A percentile compares a stretch with the other conserved stretches of the same genome.
These are phyloP conservation scores for Calocybe indica DNA, from an alignment of 768 basidiomycete genomes.

Conservation along the genomic window DNA sequence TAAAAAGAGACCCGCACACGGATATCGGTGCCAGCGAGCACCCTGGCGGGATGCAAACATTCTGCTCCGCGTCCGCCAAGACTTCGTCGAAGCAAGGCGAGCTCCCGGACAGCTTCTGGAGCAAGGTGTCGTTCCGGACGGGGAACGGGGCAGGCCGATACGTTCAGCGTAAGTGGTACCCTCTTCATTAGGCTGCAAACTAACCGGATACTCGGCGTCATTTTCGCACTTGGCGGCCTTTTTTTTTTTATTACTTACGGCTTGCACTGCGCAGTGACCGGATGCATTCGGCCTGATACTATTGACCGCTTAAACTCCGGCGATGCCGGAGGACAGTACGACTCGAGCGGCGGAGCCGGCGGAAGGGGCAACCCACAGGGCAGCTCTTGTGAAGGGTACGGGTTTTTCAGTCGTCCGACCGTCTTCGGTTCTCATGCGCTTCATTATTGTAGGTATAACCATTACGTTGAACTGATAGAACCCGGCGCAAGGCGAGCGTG, in stretches of 20 bases:
- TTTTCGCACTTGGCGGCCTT: too few species aligned
- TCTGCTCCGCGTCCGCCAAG: slow-evolving; percentile 40
- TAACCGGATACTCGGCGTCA: too few species aligned
- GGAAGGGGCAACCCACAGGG: slow-evolving; percentile 48
- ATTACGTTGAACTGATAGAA: slow-evolving; percentile 56
- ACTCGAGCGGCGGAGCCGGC: slow-evolving; percentile 46
- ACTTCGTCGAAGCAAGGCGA: slow-evolving; percentile 37
- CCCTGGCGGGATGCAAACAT: slow-evolving; percentile 49
- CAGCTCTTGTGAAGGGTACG: slow-evolving; percentile 45
- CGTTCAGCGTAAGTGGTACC: slow-evolving; percentile 34
- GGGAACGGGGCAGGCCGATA: slow-evolving; percentile 38
- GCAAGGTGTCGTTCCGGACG: slow-evolving; percentile 37
- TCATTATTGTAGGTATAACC: slow-evolving; percentile 36
- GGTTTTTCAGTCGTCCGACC: slow-evolving; percentile 3
- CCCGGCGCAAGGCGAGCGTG: slow-evolving; percentile 46
- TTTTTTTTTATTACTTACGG: neutral
- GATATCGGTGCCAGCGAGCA: slow-evolving; percentile 25
- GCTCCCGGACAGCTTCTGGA: slow-evolving; percentile 44
- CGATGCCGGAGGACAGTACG: slow-evolving; percentile 53
- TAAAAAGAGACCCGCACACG: too few species aligned
- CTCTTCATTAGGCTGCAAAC: neutral
- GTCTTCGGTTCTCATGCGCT: neutral
- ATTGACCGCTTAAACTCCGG: slow-evolving; percentile 38
- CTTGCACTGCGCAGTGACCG: slow-evolving; percentile 35
- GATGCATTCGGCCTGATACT: slow-evolving; percentile 42